Base-by-base conservation (phyloP, 1,139 yeast species). In the Saccharomyces hybrid region DNA sequence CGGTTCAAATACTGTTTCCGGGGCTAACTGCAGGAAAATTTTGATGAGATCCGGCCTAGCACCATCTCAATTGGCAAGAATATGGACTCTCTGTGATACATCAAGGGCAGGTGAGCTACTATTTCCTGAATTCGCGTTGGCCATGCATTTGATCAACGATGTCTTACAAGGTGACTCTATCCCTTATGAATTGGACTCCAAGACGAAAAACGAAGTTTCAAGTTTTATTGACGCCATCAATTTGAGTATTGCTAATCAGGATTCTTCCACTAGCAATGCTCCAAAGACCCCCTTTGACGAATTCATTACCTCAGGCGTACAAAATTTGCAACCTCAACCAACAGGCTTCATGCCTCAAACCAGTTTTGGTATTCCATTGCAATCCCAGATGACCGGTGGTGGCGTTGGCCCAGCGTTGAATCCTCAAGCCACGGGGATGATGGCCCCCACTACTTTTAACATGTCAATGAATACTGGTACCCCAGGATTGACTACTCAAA, bases 121-220 rank as follows among this genome's bases (percentile, higher is more conserved):
- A 59, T 93, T 91, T 66, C 99, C 99, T 0, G 98, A 93, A 69
- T 93, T 93, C 75, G 96, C 96, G 11, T 77, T 91, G 63, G 95
- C 97, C 16, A 83, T 93, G 77, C 95, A 89, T 69, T 77, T 93
- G 61, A 90, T 97, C 67, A 87, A 88, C 61, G 72, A 82, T 67
- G 86, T 86, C 0, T 76, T 88, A 62, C 82, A 83, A 63, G 96
- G 97, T 26, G 88, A 85, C 56, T 75, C 85, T 1, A 75, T 91
- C 55, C 98, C 99, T 1, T 76, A 77, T 46, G 76, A 75, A 30
- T 73, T 93, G 59, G 96, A 95, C 26, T 81, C 80, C 23, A 83
- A 79, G 61, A 81, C 91, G 75, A 75, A 75, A 63, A 88, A 88
- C 67, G 98, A 93, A 70, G 97, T 93, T 8, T 79, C 83, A 51